phyloP scores from a whole-genome alignment of 2,329 filamentous ascomycete species.

The Penicillium sclerotigenum region DNA sequence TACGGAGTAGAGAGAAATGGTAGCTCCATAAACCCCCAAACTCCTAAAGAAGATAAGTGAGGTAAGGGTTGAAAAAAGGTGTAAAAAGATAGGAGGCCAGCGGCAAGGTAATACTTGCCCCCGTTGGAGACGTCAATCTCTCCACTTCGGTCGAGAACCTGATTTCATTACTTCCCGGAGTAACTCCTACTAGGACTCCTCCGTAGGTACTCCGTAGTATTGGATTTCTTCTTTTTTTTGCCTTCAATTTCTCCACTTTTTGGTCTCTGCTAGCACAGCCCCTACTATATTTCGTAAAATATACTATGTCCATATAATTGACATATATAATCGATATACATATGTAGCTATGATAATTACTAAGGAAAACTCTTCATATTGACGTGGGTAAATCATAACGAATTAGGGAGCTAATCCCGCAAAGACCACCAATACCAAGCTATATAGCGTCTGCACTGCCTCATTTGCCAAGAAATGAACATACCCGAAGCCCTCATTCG shows the following conservation, averaged over 20 bases:
- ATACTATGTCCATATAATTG: too few relatives aligned
- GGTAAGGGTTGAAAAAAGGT: neutral
- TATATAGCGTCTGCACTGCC: constrained; percentile 31
- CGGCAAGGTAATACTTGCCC: neutral
- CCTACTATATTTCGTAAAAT: neutral
- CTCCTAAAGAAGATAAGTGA: neutral
- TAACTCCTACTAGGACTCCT: too few relatives aligned
- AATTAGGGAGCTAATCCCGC: neutral
- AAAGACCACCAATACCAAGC: constrained; percentile 6
- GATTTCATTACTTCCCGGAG: neutral
- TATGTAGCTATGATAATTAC: too few relatives aligned
- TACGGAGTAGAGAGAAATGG: neutral
- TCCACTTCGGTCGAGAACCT: neutral
- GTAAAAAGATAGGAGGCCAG: constrained; percentile 2
- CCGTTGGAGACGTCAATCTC: neutral
- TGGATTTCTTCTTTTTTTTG: neutral
- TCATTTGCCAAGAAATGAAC: constrained; percentile 19
- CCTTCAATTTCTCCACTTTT: neutral
- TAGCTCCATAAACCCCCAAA: neutral
- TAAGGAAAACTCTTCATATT: neutral
- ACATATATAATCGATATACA: too few relatives aligned
- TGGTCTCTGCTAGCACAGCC: neutral
- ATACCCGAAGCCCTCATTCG: neutral
- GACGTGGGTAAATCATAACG: neutral
- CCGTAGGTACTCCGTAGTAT: too few relatives aligned